Base-by-base conservation (phyloP, 2,329 filamentous ascomycete genomes). In the Beauveria scarabaeidicola region DNA sequence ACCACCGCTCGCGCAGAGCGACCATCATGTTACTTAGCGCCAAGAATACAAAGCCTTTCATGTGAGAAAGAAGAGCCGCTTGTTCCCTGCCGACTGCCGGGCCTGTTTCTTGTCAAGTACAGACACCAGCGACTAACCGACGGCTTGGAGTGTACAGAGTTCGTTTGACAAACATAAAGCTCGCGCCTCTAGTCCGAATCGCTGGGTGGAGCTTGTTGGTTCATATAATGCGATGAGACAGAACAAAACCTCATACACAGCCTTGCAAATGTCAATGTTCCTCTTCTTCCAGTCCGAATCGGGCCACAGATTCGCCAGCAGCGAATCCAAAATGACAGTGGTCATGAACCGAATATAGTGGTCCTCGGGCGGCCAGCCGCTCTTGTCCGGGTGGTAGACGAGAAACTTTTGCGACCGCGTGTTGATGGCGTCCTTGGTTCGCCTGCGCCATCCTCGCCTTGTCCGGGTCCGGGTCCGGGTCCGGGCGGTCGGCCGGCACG, bases 301-400 rank as follows among this genome's bases (percentile, higher is more conserved):
- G 47, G 64, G 64, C 73, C 72, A 75, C 61, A 71, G 38, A 32
- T 64, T 63, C 56, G 66, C 67, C 50, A 75, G 64, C 62, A 71
- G 63, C 57, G 72, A 74, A 63, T 75, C 72, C 27, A 60, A 58
- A n/a, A 73, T 61, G 40, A 74, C 66, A 27, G 69, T 69, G 47
- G 67, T 67, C 43, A 76, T 70, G 67, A 76, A 76, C 40, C 73
- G 71, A 44, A 74, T 66, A 50, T 72, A 63, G 61, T 76, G 73
- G 61, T 76, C 74, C 52, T 74, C 68, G 46, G 63, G 52, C 21
- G 68, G 68, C 73, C 73, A 75, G 27, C 60, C 66, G 2, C 61
- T 60, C 69, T 75, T 75, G 59, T 72, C 67, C 25, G 73, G 72
- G 62, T 73, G 67, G 64, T 73, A 73, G 23, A 72, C 63, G 10